Conservation (phyloP, 352 stramenopile species). For the Elongisporangium prolatum region DNA sequence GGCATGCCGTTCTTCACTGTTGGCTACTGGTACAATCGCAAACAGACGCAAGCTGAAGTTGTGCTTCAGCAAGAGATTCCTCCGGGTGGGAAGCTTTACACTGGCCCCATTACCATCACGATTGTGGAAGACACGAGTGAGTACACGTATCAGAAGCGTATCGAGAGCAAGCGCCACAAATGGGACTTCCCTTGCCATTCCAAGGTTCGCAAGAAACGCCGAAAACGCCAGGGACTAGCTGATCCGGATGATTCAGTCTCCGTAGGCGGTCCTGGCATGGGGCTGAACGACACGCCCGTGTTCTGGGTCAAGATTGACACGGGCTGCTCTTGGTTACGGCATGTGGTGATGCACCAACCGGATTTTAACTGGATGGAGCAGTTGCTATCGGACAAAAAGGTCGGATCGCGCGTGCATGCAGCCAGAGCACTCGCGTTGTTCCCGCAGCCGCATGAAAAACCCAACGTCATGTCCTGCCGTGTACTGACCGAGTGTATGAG, state of each 20-base stretch:
- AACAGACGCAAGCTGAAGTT: slow-evolving; percentile 82
- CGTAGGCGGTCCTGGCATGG: slow-evolving; percentile 72
- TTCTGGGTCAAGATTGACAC: slow-evolving; percentile 88
- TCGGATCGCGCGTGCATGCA: slow-evolving; percentile 75
- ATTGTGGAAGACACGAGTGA: slow-evolving; percentile 86
- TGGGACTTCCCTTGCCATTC: slow-evolving; percentile 85
- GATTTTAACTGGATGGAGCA: slow-evolving; percentile 90
- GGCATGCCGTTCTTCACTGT: slow-evolving; percentile 86
- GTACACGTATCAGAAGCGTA: slow-evolving; percentile 76
- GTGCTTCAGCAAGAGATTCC: slow-evolving; percentile 81
- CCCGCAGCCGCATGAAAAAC: slow-evolving; percentile 77
- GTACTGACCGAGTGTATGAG: slow-evolving; percentile 85
- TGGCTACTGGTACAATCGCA: slow-evolving; percentile 87
- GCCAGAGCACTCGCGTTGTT: slow-evolving; percentile 71
- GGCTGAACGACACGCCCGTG: slow-evolving; percentile 81
- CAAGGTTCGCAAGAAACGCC: slow-evolving; percentile 84
- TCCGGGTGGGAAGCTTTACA: slow-evolving; percentile 76
- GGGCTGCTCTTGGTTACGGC: slow-evolving; percentile 64
- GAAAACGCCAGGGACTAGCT: slow-evolving; percentile 74
- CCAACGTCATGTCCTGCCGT: slow-evolving; percentile 82
- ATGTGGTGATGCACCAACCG: slow-evolving; percentile 84
- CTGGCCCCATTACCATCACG: slow-evolving; percentile 74
- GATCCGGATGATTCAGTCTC: slow-evolving; percentile 78
- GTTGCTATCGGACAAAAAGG: slow-evolving; percentile 77
- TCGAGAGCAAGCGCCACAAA: slow-evolving; percentile 82